Evolutionary conservation across 345 rosid species (phyloP), one percentile per base, ranked within the genome.

Genomic region (Aquilaria malaccensis): DNA sequence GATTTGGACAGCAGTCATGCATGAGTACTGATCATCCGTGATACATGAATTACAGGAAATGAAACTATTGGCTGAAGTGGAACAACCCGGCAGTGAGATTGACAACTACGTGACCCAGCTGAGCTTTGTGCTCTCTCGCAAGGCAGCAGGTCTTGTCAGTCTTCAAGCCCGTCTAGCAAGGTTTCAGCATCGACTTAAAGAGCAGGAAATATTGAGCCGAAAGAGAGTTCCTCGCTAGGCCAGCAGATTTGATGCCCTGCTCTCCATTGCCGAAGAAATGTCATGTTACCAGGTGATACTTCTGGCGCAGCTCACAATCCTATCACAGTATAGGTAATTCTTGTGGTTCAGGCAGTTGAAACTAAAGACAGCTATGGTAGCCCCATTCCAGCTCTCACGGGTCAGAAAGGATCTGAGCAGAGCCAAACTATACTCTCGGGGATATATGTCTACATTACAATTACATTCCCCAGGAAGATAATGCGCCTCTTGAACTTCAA

Each of bases 101-200:
- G 97, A 90, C 77, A 87, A 76, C 73, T 87, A 90, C 31, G 97
- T 90, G 30, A 81, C 90, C 63, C 97, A 90, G 61, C 60, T 90
- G 79, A 87, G 83, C 75, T 87, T 87, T 72, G 88, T 90, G 65
- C 87, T 90, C 55, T 90, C 97, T 2, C 90, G 95, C 67, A 90
- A 90, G 77, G 97, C 95, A 61, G 97, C 95, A 30, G 83, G 88
- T 52, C 74, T 86, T 45, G 94, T 86, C 32, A 86, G 90, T 62
- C 97, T 90, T 60, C 95, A 87, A 71, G 90, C 97, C 33, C 88
- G 95, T 61, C 92, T 90, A 45, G 92, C 97, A 41, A 82, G 93
- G 74, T 87, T 90, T 80, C 97, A 87, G 71, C 95, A 90, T 72
- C 87, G 97, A 62, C 79, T 90, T 15, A 87, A 85, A 73, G 93